Evolutionary conservation across 306 rosid species (phyloP).

Genomic region (Prosopis cineraria): DNA sequence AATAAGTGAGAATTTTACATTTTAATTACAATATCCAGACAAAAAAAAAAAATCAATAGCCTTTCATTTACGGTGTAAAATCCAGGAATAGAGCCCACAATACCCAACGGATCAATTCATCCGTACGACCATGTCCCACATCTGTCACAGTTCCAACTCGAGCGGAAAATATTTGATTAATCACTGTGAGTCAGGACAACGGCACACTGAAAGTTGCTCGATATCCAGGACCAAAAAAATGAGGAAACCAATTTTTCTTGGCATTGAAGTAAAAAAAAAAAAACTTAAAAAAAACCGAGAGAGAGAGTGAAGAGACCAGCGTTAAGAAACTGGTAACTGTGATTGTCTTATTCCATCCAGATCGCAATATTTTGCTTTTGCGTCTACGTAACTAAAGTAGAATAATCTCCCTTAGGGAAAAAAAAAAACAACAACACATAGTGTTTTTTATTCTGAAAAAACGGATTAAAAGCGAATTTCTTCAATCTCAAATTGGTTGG

Average conservation of each 20-base stretch:
- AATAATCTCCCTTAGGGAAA: background rate
- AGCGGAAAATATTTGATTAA: background rate
- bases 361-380: conserved; percentile 6
- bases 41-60: background rate
- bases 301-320: background rate
- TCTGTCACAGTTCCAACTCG: background rate
- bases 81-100: background rate
- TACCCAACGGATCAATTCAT: background rate
- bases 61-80: background rate
- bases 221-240: background rate
- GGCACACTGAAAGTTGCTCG: background rate
- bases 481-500: background rate
- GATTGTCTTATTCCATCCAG: background rate
- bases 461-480: background rate
- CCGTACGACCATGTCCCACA: background rate
- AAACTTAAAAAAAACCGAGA: background rate
- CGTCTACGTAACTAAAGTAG: background rate
- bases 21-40: background rate
- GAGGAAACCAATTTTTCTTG: background rate
- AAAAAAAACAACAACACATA: background rate
- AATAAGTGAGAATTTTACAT: background rate
- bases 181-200: background rate
- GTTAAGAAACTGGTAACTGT: background rate
- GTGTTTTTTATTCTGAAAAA: background rate
- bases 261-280: background rate